Evolutionary conservation across 148 eudicot species (phyloP).

Genomic region (Silene latifolia): DNA sequence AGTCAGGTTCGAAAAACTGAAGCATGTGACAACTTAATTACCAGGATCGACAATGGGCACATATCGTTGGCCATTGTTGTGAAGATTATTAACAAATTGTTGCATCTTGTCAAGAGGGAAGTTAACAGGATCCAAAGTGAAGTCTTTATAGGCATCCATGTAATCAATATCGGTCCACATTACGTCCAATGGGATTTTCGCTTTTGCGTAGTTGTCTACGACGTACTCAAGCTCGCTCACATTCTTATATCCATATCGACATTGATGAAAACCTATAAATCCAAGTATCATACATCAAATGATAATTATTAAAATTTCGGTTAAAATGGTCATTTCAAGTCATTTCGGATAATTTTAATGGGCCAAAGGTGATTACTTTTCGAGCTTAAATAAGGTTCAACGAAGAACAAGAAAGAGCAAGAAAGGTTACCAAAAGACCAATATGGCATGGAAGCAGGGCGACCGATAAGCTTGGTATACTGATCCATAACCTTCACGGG

Average conservation of each 20-base stretch:
- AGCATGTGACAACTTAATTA: conserved; percentile 9
- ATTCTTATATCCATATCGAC: conserved; percentile 30
- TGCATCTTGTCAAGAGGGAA: conserved; percentile 37
- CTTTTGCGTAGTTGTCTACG: conserved; percentile 30
- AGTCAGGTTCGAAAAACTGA: too few species aligned
- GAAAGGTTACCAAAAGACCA: conserved; percentile 53
- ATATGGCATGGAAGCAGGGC: conserved; percentile 51
- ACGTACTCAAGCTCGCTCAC: conserved; percentile 32
- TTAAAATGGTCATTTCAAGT: too few species aligned
- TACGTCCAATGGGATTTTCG: conserved; percentile 37
- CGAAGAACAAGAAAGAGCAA: too few species aligned
- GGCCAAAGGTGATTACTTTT: too few species aligned
- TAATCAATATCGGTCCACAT: conserved; percentile 28
- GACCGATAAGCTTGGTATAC: conserved; percentile 43
- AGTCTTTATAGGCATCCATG: conserved; percentile 48
- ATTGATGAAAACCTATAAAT: conserved; percentile 19
- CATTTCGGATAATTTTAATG: too few species aligned
- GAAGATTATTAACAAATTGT: conserved; percentile 36
- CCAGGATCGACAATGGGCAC: conserved; percentile 49
- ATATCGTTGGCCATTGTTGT: conserved; percentile 40
- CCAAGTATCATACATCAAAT: too few species aligned
- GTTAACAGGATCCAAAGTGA: conserved; percentile 45
- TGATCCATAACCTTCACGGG: conserved; percentile 43
- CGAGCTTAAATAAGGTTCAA: too few species aligned
- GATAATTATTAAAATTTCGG: too few species aligned